Base-by-base conservation (phyloP, 495 filamentous ascomycete species). In the Penicillium atrosanguineum region DNA sequence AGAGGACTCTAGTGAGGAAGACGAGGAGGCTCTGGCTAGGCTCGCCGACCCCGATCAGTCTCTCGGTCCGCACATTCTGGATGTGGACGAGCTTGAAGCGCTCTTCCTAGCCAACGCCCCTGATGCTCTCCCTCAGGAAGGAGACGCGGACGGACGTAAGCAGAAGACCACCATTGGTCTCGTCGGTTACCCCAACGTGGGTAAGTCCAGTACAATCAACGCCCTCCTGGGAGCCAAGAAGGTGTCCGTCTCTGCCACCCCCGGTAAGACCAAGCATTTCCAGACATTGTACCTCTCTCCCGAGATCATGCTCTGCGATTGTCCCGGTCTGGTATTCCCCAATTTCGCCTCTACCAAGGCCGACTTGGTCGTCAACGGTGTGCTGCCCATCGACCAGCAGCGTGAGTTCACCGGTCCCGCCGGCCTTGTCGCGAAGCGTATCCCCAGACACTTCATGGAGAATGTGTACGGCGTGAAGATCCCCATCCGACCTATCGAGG, bases 181-280 rank as follows among this genome's bases (percentile, higher is more conserved):
- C 14, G 94, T 99, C 47, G 95, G 95, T 28, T 99, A 99, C 75
- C 95, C 95, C 56, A 99, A 99, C 73, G 95, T 97, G 59, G 95
- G 95, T 63, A 99, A 99, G 71, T 97, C 95, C 7, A 96, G 90
- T 38, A 99, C 95, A 7, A 97, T 99, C 79, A 99, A 99, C 74
- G 93, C 95, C 12, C 83, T 99, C 38, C 89, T 97, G 52, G 95
- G 95, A 46, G 87, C 95, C 49, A 97, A 96, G 80, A 97, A 97
- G 73, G 95, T 99, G 5, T 97, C 93, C 2, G 95, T 99, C 38
- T 97, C 95, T 37, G 85, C 93, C 25, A 99, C 95, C 2, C 95
- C 95, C 6, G 95, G 95, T 52, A 99, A 97, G 72, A 99, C 95
- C 9, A 99, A 99, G 75, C 95, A 99, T 64, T 99, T 99, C 76